phyloP scores from a whole-genome alignment of 805 yeast genomes.

The Lipomyces mesembrius region DNA sequence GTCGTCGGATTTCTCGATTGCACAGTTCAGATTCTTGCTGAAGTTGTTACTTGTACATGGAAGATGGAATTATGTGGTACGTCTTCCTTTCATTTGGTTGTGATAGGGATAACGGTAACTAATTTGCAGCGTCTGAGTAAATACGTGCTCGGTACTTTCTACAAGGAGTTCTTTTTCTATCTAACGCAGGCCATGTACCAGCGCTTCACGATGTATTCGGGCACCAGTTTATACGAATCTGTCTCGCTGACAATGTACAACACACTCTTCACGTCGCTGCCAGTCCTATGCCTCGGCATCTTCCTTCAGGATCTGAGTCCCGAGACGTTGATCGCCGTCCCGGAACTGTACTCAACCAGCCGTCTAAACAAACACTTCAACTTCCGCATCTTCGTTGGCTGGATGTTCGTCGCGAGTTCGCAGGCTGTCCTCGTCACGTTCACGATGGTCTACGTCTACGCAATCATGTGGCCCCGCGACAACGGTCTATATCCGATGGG shows the following conservation, averaged over 20 bases:
- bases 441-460: conserved; percentile 70
- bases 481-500: conserved; percentile 85
- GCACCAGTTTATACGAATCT: conserved; percentile 89
- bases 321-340: conserved; percentile 85
- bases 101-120: neutral
- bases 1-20: conserved; percentile 91
- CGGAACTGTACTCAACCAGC: conserved; percentile 70
- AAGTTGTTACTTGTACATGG: conserved; percentile 93
- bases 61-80: conserved; percentile 78
- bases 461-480: conserved; percentile 64
- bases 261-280: conserved; percentile 89
- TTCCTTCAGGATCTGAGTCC: conserved; percentile 90
- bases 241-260: conserved; percentile 98
- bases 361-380: conserved; percentile 73
- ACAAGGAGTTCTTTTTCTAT: conserved; percentile 89
- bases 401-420: conserved; percentile 78
- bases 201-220: conserved; percentile 83
- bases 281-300: conserved; percentile 93
- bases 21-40: conserved; percentile 83
- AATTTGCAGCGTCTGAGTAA: conserved; percentile 69
- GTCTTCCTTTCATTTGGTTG: neutral
- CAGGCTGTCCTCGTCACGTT: conserved; percentile 77
- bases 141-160: conserved; percentile 90
- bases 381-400: conserved; percentile 65
- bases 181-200: conserved; percentile 88